phyloP scores from a whole-genome alignment of 352 stramenopile genomes.

The Phytophthora parvispora region DNA sequence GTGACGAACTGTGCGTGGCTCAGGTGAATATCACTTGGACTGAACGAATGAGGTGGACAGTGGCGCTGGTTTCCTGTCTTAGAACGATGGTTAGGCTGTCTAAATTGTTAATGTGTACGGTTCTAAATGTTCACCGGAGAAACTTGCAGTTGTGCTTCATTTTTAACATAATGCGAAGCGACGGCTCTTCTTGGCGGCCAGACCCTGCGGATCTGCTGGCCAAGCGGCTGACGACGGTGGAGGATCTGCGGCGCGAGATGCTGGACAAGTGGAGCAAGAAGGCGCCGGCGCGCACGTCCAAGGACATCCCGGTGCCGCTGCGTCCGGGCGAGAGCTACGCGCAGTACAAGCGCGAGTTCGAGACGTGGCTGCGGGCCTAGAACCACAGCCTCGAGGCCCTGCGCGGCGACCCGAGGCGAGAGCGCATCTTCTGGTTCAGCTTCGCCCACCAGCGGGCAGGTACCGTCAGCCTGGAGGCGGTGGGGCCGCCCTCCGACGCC shows the following conservation, averaged over 20 bases:
- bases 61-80: no score
- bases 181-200: no score
- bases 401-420: background rate
- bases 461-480: background rate
- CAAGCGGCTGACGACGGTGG: background rate
- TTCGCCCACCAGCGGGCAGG: background rate
- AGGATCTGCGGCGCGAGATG: background rate
- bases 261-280: background rate
- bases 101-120: no score
- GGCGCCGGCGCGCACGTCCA: background rate
- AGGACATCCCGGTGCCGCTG: background rate
- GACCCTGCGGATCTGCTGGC: background rate
- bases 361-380: background rate
- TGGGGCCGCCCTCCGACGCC: background rate
- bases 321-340: background rate
- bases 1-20: no score
- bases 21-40: no score
- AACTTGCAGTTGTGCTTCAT: no score
- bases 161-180: no score
- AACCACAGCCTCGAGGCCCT: background rate
- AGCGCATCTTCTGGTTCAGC: background rate
- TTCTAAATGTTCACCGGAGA: no score
- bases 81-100: no score
- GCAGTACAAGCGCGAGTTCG: background rate
- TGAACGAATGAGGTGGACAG: no score